These are phyloP conservation scores for Blastosporella zonata DNA, from an alignment of 1,284 basidiomycete genomes.

Conservation along the genomic window DNA sequence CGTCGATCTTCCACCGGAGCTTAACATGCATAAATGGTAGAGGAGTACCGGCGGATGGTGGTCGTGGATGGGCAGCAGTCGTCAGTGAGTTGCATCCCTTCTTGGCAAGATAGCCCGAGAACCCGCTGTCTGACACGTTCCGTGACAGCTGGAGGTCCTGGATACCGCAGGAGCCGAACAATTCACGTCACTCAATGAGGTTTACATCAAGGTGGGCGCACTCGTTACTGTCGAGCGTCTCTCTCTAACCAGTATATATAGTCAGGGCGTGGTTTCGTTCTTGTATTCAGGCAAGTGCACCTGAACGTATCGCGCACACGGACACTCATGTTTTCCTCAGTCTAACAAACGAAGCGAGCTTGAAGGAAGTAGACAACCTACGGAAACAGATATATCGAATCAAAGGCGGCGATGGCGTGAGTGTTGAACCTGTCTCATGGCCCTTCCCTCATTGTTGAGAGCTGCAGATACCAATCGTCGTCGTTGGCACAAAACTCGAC, in stretches of 20 bases:
- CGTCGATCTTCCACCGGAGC: neutral
- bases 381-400: slow-evolving; percentile 79
- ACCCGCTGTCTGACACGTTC: slow-evolving; percentile 14
- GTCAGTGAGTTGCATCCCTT: slow-evolving; percentile 39
- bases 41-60: slow-evolving; percentile 62
- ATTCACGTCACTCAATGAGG: slow-evolving; percentile 75
- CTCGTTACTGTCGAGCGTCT: neutral
- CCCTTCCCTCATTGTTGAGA: neutral
- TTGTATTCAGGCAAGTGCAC: slow-evolving; percentile 70
- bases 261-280: slow-evolving; percentile 74
- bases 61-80: slow-evolving; percentile 59
- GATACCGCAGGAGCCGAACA: slow-evolving; percentile 92
- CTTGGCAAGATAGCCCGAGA: slow-evolving; percentile 9
- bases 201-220: slow-evolving; percentile 66
- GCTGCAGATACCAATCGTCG: slow-evolving; percentile 65
- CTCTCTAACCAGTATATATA: slow-evolving; percentile 24
- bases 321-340: slow-evolving; percentile 9
- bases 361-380: slow-evolving; percentile 76
- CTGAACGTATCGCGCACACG: slow-evolving; percentile 1
- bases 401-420: slow-evolving; percentile 65
- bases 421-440: slow-evolving; percentile 15
- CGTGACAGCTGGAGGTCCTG: slow-evolving; percentile 73
- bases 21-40: slow-evolving; percentile 31
- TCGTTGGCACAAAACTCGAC: slow-evolving; percentile 89
- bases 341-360: slow-evolving; percentile 71